phyloP scores from a whole-genome alignment of 2,329 filamentous ascomycete genomes.

The Clarireedia sp. region DNA sequence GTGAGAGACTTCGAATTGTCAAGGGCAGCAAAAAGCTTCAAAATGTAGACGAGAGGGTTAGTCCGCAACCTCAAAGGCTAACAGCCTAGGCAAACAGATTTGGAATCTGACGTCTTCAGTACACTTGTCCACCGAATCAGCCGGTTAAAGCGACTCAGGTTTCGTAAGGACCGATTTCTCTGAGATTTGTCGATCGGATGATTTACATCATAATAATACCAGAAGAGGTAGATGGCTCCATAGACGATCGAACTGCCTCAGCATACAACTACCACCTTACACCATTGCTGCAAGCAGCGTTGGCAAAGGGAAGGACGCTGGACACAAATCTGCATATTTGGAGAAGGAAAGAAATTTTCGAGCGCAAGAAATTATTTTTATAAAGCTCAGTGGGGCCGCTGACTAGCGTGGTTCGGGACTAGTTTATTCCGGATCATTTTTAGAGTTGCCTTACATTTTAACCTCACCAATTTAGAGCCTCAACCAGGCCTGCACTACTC shows the following conservation, averaged over 20 bases:
- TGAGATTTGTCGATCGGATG: conserved; percentile 93
- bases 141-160: conserved; percentile 60
- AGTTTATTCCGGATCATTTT: background rate
- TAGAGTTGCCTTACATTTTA: background rate
- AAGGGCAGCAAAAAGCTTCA: background rate
- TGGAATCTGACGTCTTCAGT: conserved; percentile 77
- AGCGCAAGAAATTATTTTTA: conserved; percentile 21
- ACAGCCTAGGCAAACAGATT: conserved; percentile 83
- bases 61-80: conserved; percentile 81
- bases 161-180: conserved; percentile 57
- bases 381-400: conserved; percentile 4
- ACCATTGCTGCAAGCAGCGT: conserved; percentile 51
- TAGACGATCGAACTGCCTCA: conserved; percentile 77
- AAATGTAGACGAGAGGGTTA: conserved; percentile 29
- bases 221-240: conserved; percentile 59
- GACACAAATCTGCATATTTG: conserved; percentile 73
- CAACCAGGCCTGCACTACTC: no score
- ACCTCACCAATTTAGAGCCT: background rate
- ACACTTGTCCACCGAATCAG: conserved; percentile 56
- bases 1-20: no score
- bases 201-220: conserved; percentile 59
- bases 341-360: conserved; percentile 31
- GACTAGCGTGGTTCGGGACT: background rate
- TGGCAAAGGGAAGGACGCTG: conserved; percentile 66
- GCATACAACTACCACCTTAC: conserved; percentile 58